phyloP scores from a whole-genome alignment of 2,329 filamentous ascomycete species.

The Thielaviopsis ethacetica region DNA sequence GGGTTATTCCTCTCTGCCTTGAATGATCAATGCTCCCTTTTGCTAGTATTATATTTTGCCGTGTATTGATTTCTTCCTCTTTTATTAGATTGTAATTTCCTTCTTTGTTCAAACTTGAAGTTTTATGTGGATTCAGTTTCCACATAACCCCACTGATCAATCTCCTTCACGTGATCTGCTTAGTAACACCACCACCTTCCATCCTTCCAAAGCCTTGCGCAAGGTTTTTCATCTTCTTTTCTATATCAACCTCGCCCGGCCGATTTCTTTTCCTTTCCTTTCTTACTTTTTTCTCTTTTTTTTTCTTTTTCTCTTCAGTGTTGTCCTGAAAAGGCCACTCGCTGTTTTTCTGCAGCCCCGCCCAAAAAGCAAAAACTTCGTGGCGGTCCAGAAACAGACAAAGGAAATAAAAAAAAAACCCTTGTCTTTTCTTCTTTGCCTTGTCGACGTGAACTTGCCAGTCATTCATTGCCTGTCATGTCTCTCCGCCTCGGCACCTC shows the following conservation, averaged over 20 bases:
- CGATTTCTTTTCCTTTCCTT: not conserved
- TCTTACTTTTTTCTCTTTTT: constrained; percentile 1
- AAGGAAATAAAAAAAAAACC: not conserved
- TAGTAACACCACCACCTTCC: not conserved
- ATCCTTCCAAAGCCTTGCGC: constrained; percentile 6
- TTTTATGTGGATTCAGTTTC: no score
- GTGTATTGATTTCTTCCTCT: no score
- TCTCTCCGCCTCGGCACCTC: no score
- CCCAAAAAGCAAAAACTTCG: not conserved
- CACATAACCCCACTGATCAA: no score
- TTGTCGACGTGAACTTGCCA: not conserved
- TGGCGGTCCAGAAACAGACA: no score
- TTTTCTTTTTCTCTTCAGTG: constrained; percentile 6
- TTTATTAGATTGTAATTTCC: no score
- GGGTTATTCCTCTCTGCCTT: no score
- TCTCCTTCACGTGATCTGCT: constrained; percentile 6
- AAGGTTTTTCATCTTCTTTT: constrained; percentile 6
- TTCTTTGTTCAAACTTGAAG: no score
- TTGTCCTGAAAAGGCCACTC: constrained; percentile 13
- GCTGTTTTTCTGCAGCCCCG: constrained; percentile 6
- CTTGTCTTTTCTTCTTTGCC: not conserved
- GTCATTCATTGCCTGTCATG: no score
- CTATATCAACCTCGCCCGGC: constrained; percentile 2
- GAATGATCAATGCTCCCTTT: not conserved
- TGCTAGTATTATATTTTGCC: no score